These are phyloP conservation scores for Hericium rajendrae DNA, from an alignment of 768 basidiomycete species.

Conservation along the genomic window DNA sequence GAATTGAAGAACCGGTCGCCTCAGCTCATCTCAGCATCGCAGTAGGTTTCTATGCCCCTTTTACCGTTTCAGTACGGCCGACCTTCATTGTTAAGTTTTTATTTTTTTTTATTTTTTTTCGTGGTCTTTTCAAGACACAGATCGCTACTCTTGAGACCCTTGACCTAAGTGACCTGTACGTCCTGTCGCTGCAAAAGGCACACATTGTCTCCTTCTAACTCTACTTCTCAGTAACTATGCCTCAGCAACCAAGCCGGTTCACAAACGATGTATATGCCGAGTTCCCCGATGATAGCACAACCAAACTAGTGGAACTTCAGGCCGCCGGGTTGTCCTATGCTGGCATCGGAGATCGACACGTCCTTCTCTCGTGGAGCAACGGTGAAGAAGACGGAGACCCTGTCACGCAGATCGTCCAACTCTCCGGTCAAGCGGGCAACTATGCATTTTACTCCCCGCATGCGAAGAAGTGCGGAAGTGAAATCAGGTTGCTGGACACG, in stretches of 20 bases:
- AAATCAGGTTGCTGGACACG: background rate
- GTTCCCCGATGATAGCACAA: background rate
- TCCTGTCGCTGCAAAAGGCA: too few relatives aligned
- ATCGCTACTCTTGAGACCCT: too few relatives aligned
- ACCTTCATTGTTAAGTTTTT: too few relatives aligned
- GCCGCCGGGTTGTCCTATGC: background rate
- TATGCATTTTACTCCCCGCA: background rate
- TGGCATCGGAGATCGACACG: background rate
- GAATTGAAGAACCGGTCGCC: too few relatives aligned
- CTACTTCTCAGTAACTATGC: background rate
- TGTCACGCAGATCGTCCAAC: background rate
- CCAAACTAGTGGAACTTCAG: background rate
- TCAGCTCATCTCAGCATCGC: too few relatives aligned
- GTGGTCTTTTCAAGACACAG: too few relatives aligned
- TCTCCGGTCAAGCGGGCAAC: background rate
- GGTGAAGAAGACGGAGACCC: background rate
- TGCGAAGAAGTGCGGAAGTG: background rate
- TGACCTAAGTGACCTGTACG: too few relatives aligned
- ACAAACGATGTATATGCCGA: background rate
- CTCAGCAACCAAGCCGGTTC: background rate
- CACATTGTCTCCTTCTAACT: too few relatives aligned
- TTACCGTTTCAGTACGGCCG: too few relatives aligned
- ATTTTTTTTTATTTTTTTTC: too few relatives aligned
- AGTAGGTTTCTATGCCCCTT: too few relatives aligned
- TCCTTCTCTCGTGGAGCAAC: background rate